Conservation (phyloP, 2,329 filamentous ascomycete genomes). For the Alternaria sp. region DNA sequence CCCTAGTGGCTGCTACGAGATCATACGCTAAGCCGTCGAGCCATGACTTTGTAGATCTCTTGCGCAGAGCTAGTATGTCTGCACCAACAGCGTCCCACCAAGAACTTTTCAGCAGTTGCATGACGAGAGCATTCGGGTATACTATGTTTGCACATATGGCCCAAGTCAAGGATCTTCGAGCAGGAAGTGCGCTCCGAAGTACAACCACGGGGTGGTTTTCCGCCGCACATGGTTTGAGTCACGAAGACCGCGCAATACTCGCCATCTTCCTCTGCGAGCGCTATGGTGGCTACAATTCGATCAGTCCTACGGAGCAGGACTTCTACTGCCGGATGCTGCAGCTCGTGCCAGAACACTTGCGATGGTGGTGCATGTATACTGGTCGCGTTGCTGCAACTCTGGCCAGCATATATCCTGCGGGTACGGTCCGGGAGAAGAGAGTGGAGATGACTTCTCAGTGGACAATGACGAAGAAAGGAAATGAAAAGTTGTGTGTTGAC, state of each 20-base stretch:
- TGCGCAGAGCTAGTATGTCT: constrained; percentile 58
- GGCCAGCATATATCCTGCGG: constrained; percentile 68
- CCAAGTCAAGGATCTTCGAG: constrained; percentile 57
- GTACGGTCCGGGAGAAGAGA: constrained; percentile 56
- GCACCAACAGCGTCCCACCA: constrained; percentile 25
- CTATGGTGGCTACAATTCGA: constrained; percentile 68
- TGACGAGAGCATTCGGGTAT: constrained; percentile 67
- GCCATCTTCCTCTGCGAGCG: constrained; percentile 75
- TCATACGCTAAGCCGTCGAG: constrained; percentile 62
- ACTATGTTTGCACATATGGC: constrained; percentile 62
- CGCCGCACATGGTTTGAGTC: constrained; percentile 75
- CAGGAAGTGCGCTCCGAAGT: constrained; percentile 74
- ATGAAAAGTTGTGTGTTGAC: constrained; percentile 43
- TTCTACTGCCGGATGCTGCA: constrained; percentile 64
- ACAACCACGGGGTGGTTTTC: constrained; percentile 74
- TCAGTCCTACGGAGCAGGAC: constrained; percentile 65
- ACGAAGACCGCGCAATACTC: constrained; percentile 74
- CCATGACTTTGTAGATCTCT: constrained; percentile 57
- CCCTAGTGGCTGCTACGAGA: constrained; percentile 69
- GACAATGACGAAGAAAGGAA: constrained; percentile 39
- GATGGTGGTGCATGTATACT: constrained; percentile 73
- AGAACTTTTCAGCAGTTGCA: constrained; percentile 54
- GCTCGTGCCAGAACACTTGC: constrained; percentile 62
- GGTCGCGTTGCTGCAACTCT: constrained; percentile 68
- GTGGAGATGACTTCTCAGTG: constrained; percentile 39